Evolutionary conservation across 192 early-diverging fungal species (phyloP).

Genomic region (Cetraspora pellucida): DNA sequence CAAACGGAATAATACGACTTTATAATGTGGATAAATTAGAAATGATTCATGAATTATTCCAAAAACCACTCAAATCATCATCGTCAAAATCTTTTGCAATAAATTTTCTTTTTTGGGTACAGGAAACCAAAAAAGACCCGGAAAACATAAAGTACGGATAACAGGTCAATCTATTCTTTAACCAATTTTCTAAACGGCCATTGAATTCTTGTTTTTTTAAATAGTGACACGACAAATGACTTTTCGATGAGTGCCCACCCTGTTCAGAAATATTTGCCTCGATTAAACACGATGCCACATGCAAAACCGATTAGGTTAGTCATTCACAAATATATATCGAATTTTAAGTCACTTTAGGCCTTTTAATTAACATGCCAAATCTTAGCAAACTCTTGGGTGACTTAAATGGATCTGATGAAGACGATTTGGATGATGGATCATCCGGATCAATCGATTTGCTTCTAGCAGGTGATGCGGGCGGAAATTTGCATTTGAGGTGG

Average conservation of each 20-base stretch:
- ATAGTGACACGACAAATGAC: not conserved
- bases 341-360: not conserved
- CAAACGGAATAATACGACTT: constrained; percentile 29
- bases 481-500: constrained; percentile 37
- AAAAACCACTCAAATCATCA: not conserved
- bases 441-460: constrained; percentile 27
- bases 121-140: constrained; percentile 13
- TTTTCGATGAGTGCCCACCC: constrained; percentile 3
- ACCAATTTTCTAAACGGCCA: not conserved
- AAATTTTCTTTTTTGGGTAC: constrained; percentile 31
- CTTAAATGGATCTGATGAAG: not conserved
- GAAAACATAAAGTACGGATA: not conserved
- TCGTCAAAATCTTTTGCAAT: constrained; percentile 8
- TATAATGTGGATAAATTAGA: constrained; percentile 35
- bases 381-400: constrained; percentile 25
- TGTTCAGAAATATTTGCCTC: constrained; percentile 24
- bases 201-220: not conserved
- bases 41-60: constrained; percentile 32
- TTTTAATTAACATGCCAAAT: not conserved
- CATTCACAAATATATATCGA: too few relatives aligned
- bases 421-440: constrained; percentile 26
- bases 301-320: constrained; percentile 27
- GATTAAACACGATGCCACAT: constrained; percentile 20
- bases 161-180: not conserved
- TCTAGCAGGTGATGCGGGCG: constrained; percentile 31